Conservation (phyloP, 352 stramenopile species). For the Pythium sp. region DNA sequence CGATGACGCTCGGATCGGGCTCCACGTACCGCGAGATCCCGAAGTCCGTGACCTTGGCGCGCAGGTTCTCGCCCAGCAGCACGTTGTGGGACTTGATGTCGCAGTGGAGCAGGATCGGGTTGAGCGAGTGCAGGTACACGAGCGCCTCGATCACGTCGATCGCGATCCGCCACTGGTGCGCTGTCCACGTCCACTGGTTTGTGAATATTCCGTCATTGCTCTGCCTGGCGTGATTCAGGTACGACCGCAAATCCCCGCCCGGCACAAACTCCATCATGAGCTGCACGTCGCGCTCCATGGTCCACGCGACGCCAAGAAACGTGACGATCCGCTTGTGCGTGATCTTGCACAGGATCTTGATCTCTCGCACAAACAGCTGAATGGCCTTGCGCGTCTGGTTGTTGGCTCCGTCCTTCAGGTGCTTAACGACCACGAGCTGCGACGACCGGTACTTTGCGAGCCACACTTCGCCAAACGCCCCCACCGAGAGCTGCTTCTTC, state of each 20-base stretch:
- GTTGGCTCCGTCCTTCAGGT: constrained; percentile 5
- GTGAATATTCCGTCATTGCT: constrained; percentile 17
- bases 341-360: constrained; percentile 12
- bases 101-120: constrained; percentile 33
- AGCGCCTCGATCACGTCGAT: constrained; percentile 48
- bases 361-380: constrained; percentile 14
- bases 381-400: constrained; percentile 4
- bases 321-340: constrained; percentile 19
- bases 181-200: constrained; percentile 43
- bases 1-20: neutral
- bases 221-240: constrained; percentile 6
- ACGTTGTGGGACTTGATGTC: constrained; percentile 43
- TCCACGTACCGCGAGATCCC: constrained; percentile 35
- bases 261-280: constrained; percentile 24
- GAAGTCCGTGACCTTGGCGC: constrained; percentile 44
- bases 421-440: constrained; percentile 13
- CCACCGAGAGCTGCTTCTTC: constrained; percentile 11
- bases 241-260: constrained; percentile 14
- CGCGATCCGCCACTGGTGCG: constrained; percentile 34
- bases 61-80: constrained; percentile 30
- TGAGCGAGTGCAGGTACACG: constrained; percentile 46
- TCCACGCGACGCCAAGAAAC: constrained; percentile 24
- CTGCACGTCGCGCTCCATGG: constrained; percentile 16
- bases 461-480: constrained; percentile 28
- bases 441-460: constrained; percentile 17